Conservation (phyloP, 768 basidiomycete species). For the Polyporus arcularius region DNA sequence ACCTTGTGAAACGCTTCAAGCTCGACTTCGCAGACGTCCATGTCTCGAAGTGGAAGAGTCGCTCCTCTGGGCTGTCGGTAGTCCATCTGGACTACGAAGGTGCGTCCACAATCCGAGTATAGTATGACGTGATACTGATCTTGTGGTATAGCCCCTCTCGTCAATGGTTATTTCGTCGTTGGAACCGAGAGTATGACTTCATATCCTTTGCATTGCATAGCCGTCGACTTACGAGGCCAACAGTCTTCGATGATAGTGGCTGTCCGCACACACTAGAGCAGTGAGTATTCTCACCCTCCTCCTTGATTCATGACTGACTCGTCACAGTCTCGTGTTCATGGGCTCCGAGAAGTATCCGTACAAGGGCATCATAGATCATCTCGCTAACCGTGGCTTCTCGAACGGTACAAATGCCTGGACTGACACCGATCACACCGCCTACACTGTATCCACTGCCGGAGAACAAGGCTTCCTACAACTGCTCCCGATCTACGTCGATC, state of each 20-base stretch:
- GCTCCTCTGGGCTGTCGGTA: slow-evolving; percentile 83
- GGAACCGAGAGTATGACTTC: slow-evolving; percentile 77
- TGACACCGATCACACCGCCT: slow-evolving; percentile 91
- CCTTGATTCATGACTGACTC: slow-evolving; percentile 9
- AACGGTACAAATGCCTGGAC: slow-evolving; percentile 98
- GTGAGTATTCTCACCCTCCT: slow-evolving; percentile 45
- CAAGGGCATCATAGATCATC: slow-evolving; percentile 92
- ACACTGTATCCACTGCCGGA: slow-evolving; percentile 95
- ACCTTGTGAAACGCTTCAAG: slow-evolving; percentile 74
- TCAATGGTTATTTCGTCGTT: slow-evolving; percentile 90
- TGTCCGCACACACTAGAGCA: slow-evolving; percentile 97
- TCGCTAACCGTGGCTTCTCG: slow-evolving; percentile 93
- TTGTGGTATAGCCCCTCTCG: slow-evolving; percentile 66
- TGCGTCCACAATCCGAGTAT: slow-evolving; percentile 32
- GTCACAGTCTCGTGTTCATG: slow-evolving; percentile 81
- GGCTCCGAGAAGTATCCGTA: slow-evolving; percentile 95
- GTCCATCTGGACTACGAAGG: slow-evolving; percentile 93
- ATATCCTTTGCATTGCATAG: not conserved
- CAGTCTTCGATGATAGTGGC: slow-evolving; percentile 93
- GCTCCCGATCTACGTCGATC: slow-evolving; percentile 90
- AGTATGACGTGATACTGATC: not conserved
- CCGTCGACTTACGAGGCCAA: not conserved
- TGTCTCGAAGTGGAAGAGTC: slow-evolving; percentile 87
- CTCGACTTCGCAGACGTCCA: slow-evolving; percentile 79
- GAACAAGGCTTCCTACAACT: slow-evolving; percentile 88